These are phyloP conservation scores for Vicia sativa DNA, from an alignment of 306 rosid species.

Conservation along the genomic window DNA sequence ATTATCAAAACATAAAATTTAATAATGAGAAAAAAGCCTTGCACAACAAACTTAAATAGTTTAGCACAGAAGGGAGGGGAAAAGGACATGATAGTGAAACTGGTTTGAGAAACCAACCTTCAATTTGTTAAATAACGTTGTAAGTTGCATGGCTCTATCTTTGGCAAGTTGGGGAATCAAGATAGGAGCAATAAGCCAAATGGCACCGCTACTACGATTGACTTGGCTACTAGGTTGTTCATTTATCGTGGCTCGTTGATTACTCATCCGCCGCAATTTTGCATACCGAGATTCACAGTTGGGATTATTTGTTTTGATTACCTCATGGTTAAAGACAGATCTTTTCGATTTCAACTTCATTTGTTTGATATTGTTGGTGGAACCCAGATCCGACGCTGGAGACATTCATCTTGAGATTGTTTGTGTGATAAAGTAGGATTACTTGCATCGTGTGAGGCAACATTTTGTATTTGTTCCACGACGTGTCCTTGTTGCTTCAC, in stretches of 20 bases:
- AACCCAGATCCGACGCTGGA: constrained; percentile 47
- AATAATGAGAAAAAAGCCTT: constrained; percentile 34
- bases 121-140: constrained; percentile 65
- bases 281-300: constrained; percentile 72
- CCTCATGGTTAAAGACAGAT: constrained; percentile 45
- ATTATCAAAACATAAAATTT: constrained; percentile 30
- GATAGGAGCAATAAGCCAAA: constrained; percentile 72
- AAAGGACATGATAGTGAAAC: constrained; percentile 20
- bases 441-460: constrained; percentile 47
- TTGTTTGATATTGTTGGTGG: constrained; percentile 59
- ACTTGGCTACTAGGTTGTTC: constrained; percentile 65
- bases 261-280: constrained; percentile 89
- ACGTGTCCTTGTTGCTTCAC: constrained; percentile 54
- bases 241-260: constrained; percentile 72
- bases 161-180: constrained; percentile 81
- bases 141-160: constrained; percentile 85
- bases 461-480: constrained; percentile 53
- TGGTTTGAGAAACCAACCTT: constrained; percentile 55
- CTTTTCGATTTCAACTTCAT: constrained; percentile 52
- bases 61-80: not conserved
- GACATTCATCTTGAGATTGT: constrained; percentile 59
- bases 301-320: constrained; percentile 52
- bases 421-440: constrained; percentile 52
- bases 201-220: constrained; percentile 71
- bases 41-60: not conserved